These are phyloP conservation scores for Fusarium bactridioides DNA, from an alignment of 2,329 filamentous ascomycete species.

Conservation along the genomic window DNA sequence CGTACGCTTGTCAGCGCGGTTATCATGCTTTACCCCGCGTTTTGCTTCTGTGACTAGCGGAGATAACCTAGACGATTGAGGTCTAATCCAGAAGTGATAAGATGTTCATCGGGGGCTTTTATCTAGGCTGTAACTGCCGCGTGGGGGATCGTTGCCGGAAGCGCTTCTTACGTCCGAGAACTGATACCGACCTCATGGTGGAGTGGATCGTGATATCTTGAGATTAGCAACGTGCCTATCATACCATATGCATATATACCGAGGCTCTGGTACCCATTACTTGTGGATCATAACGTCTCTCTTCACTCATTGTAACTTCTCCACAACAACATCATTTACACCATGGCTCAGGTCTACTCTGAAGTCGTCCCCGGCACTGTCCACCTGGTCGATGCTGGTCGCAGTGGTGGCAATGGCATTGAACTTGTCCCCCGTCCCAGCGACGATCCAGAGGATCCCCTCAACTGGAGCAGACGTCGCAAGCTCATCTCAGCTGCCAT, in stretches of 20 bases:
- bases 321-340: background rate
- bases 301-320: background rate
- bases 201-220: background rate
- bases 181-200: background rate
- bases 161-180: background rate
- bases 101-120: background rate
- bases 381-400: background rate
- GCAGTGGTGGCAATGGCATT: background rate
- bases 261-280: too few relatives aligned
- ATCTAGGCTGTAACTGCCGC: background rate
- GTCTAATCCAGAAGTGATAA: background rate
- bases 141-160: background rate
- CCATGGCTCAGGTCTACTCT: background rate
- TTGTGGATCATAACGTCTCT: accelerated
- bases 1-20: background rate
- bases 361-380: background rate
- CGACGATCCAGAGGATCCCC: background rate
- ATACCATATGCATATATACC: background rate
- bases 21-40: background rate
- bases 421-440: background rate
- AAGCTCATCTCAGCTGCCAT: background rate
- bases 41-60: background rate
- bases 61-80: background rate
- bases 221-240: background rate
- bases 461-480: background rate